Base-by-base conservation (phyloP, 768 basidiomycete genomes). In the Tulasnella sp. region DNA sequence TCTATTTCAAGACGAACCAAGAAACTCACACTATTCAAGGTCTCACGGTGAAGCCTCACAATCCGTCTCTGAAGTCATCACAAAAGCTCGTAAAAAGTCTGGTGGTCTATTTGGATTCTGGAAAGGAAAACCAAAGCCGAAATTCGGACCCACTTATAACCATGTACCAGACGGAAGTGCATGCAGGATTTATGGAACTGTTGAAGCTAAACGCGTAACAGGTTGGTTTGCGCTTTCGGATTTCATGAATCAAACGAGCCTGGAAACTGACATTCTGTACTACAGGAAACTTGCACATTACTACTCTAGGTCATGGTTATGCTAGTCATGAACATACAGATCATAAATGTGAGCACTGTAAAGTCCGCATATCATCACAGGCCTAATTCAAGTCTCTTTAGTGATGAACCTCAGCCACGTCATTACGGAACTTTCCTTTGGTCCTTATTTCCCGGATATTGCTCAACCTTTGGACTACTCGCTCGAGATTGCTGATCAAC, bases 331-430 rank as follows among this genome's bases (percentile, higher is more conserved):
- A 86, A 51, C 92, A 98, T 63, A 84, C 91, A 5, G 83, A 87
- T 57, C 93, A 99, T 60, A 74, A 64, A 6, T 64, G 92, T 93
- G 59, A 56, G 85, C 74, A 20, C 24, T 35, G 16, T 35, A 35
- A 12, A 12, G 12, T 12, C 3, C 3, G 28, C 29, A 29, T 15
- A 1, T 22, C 5, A 10, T 35, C 12, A 35, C 16, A 31, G 0
- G 24, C 42, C 10, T 19, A 27, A 41, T 44, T 16, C 8, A 8
- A 10, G 39, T 22, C 1, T 9, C 1, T 1, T 12, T 54, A 93
- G 90, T 81, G 58, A 91, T 96, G 88, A 99, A 99, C 61, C 74
- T 99, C 31, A 90, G 88, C 2, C 93, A 98, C 69, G 79, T 95
- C 56, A 91, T 98, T 61, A 81, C 81, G 46, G 93, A 99, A 65